A percentile compares a stretch with the other conserved stretches of the same genome.
Evolutionary conservation across 768 basidiomycete genomes (phyloP).

Genomic region (Glaciozyma martinii): DNA sequence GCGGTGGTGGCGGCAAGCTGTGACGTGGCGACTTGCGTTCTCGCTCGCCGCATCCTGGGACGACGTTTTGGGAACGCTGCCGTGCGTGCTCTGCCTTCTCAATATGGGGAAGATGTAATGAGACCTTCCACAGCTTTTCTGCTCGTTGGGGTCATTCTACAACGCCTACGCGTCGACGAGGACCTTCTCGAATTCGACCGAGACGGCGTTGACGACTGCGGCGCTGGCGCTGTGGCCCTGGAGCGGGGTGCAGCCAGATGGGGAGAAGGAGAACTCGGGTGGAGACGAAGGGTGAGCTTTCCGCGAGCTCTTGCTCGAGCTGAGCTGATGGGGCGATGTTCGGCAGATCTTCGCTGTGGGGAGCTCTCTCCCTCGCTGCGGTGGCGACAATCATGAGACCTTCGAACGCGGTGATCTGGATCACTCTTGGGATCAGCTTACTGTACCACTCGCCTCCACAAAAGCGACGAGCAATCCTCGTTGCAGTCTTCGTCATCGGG

Average conservation of each 20-base stretch:
- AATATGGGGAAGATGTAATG: neutral
- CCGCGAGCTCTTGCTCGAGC: neutral
- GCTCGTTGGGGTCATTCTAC: slow-evolving; percentile 84
- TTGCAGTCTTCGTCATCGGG: neutral
- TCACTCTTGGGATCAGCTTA: slow-evolving; percentile 49
- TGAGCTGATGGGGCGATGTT: neutral
- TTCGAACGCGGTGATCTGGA: slow-evolving; percentile 80
- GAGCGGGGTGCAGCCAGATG: neutral
- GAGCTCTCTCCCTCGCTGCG: slow-evolving; percentile 55
- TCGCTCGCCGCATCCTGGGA: slow-evolving; percentile 56
- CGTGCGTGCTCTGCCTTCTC: slow-evolving; percentile 44
- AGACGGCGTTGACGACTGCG: slow-evolving; percentile 70
- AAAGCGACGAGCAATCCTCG: neutral
- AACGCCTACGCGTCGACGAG: slow-evolving; percentile 73
- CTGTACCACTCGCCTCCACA: neutral
- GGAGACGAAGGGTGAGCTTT: neutral
- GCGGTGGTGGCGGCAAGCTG: slow-evolving; percentile 55
- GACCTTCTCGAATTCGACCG: slow-evolving; percentile 84
- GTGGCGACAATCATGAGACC: slow-evolving; percentile 75
- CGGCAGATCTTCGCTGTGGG: slow-evolving; percentile 18
- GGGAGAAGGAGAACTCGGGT: neutral
- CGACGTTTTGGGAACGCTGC: slow-evolving; percentile 49
- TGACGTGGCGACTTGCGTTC: slow-evolving; percentile 47
- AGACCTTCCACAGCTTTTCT: slow-evolving; percentile 13
- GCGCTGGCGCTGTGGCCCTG: slow-evolving; percentile 65